These are phyloP conservation scores for Colletotrichum liaoningense DNA, from an alignment of 2,329 filamentous ascomycete species.

Conservation along the genomic window DNA sequence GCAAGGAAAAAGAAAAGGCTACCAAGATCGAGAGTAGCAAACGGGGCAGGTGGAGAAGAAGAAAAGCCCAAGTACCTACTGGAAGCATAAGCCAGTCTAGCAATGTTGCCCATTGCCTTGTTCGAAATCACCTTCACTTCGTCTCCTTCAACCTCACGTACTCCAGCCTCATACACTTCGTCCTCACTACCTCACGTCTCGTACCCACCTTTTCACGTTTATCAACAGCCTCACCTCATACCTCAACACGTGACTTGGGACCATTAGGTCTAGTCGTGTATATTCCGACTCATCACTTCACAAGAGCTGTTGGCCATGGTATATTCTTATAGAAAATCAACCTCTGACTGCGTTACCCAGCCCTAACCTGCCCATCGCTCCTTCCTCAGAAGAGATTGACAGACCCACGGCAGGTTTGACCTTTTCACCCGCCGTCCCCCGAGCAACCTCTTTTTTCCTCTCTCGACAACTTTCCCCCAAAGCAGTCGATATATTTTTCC, in stretches of 20 bases:
- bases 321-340: neutral
- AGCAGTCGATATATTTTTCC: neutral
- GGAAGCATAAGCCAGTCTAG: too few relatives aligned
- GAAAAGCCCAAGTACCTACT: too few relatives aligned
- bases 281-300: neutral
- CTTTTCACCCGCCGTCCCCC: neutral
- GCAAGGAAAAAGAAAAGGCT: too few relatives aligned
- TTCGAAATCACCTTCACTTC: neutral
- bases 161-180: too few relatives aligned
- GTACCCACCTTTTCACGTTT: too few relatives aligned
- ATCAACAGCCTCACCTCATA: neutral
- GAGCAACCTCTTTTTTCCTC: neutral
- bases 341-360: neutral
- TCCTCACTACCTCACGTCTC: neutral
- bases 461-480: neutral
- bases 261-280: too few relatives aligned
- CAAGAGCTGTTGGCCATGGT: neutral
- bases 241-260: neutral
- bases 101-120: too few relatives aligned
- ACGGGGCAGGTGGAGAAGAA: too few relatives aligned
- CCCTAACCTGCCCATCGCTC: neutral
- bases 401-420: neutral
- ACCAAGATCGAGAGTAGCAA: too few relatives aligned
- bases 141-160: too few relatives aligned
- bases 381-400: neutral